A percentile compares a stretch with the other conserved stretches of the same genome.
phyloP scores from a whole-genome alignment of 2,329 filamentous ascomycete genomes.

The Nemania sp. region DNA sequence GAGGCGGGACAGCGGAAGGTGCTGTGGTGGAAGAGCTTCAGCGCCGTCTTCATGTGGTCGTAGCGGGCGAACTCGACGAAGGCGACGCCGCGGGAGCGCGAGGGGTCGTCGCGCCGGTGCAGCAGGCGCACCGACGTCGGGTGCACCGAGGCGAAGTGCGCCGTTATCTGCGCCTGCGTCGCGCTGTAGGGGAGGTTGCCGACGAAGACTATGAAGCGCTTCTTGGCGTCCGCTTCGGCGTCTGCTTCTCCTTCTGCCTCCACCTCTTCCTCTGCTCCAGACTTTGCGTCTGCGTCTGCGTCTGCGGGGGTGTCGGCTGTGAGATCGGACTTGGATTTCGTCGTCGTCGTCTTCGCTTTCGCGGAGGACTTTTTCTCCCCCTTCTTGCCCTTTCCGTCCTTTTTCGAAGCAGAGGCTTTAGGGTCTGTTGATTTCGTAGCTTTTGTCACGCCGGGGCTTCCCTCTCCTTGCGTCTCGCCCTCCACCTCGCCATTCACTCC shows the following conservation, averaged over 20 bases:
- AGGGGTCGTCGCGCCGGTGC: conserved; percentile 65
- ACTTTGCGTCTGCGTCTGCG: conserved; percentile 24
- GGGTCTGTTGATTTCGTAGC: not conserved
- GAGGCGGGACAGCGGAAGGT: conserved; percentile 61
- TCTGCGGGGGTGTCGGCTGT: conserved; percentile 25
- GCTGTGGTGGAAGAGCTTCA: conserved; percentile 89
- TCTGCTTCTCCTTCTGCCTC: conserved; percentile 21
- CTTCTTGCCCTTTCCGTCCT: conserved; percentile 39
- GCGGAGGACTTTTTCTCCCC: conserved; percentile 24
- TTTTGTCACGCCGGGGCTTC: conserved; percentile 24
- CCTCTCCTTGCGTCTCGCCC: conserved; percentile 30
- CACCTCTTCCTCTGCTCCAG: conserved; percentile 27
- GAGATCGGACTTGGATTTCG: not conserved
- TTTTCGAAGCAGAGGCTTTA: conserved; percentile 1
- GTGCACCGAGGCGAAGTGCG: conserved; percentile 78
- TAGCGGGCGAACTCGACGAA: conserved; percentile 89
- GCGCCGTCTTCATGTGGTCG: conserved; percentile 89
- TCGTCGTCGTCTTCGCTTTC: not conserved
- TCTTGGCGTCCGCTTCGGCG: conserved; percentile 39
- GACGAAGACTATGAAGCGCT: conserved; percentile 77
- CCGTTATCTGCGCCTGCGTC: conserved; percentile 68
- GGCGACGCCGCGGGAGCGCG: conserved; percentile 74
- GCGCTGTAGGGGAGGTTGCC: conserved; percentile 90
- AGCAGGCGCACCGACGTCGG: conserved; percentile 74
- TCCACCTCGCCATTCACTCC: not conserved